Percentiles rank a stretch among this genome's conserved stretches.
phyloP scores from a whole-genome alignment of 345 rosid species.

The Dimocarpus longan region DNA sequence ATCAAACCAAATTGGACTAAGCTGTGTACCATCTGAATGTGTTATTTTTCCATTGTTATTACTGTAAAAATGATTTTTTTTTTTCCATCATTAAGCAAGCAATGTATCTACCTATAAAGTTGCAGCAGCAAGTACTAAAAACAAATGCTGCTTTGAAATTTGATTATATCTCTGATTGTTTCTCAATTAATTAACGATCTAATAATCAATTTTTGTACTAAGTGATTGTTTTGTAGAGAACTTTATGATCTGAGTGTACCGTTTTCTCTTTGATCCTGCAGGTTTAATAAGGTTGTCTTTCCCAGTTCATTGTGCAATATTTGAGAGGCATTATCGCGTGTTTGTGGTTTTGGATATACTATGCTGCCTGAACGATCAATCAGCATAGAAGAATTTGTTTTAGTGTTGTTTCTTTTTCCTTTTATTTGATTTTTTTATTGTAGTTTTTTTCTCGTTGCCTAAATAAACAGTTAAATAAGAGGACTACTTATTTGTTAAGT shows the following conservation, averaged over 20 bases:
- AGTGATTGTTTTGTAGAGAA: not conserved
- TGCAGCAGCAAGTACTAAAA: too few species aligned
- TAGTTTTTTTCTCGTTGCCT: not conserved
- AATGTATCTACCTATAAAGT: too few species aligned
- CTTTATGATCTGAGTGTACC: not conserved
- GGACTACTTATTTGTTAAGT: too few species aligned
- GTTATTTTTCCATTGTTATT: too few species aligned
- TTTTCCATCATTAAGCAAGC: not conserved
- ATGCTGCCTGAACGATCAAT: not conserved
- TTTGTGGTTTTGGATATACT: not conserved
- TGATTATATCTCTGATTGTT: too few species aligned
- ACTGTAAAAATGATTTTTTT: too few species aligned
- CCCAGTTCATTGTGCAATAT: not conserved
- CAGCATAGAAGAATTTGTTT: too few species aligned
- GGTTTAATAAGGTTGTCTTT: not conserved
- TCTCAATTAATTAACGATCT: not conserved
- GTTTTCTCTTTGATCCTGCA: not conserved
- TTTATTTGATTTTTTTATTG: too few species aligned
- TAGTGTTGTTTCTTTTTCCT: too few species aligned
- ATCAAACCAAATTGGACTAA: too few species aligned
- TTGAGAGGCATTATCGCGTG: conserved; percentile 1
- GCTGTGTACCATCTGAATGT: too few species aligned
- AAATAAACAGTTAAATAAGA: not conserved
- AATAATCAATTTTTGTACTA: not conserved
- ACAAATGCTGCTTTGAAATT: too few species aligned